Evolutionary conservation across 208 protist genomes (phyloP).

Genomic region (Leishmania gerbilli): DNA sequence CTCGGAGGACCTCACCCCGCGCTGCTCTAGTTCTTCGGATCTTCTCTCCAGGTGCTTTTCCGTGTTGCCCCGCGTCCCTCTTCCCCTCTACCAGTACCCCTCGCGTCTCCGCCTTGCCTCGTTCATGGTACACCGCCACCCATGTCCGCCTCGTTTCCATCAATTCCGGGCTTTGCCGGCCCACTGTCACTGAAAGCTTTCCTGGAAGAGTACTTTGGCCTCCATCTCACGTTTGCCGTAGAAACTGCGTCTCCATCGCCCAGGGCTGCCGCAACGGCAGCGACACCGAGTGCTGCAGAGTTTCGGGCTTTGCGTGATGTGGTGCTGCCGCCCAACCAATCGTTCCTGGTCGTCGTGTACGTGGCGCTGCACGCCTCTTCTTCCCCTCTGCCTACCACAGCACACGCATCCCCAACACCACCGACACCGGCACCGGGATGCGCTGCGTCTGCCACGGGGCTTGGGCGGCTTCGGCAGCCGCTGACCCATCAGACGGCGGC

Average conservation of each 20-base stretch:
- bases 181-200: slow-evolving; percentile 58
- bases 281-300: background rate
- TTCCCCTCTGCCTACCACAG: background rate
- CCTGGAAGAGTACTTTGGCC: slow-evolving; percentile 41
- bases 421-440: background rate
- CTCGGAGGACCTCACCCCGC: background rate
- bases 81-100: background rate
- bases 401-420: background rate
- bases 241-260: background rate
- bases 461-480: slow-evolving; percentile 2
- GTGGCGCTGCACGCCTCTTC: slow-evolving; percentile 37
- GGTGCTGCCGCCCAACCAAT: slow-evolving; percentile 29
- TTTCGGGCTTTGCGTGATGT: slow-evolving; percentile 12
- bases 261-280: background rate
- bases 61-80: background rate
- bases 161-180: slow-evolving; percentile 47
- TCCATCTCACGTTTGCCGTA: slow-evolving; percentile 36
- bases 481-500: background rate
- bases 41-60: background rate
- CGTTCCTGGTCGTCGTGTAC: slow-evolving; percentile 55
- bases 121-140: background rate
- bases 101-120: background rate
- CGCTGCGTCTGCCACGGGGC: background rate
- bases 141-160: slow-evolving; percentile 53
- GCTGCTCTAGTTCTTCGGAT: background rate